phyloP scores from a whole-genome alignment of 73 alveolate species.

The Uronychia setigera region DNA sequence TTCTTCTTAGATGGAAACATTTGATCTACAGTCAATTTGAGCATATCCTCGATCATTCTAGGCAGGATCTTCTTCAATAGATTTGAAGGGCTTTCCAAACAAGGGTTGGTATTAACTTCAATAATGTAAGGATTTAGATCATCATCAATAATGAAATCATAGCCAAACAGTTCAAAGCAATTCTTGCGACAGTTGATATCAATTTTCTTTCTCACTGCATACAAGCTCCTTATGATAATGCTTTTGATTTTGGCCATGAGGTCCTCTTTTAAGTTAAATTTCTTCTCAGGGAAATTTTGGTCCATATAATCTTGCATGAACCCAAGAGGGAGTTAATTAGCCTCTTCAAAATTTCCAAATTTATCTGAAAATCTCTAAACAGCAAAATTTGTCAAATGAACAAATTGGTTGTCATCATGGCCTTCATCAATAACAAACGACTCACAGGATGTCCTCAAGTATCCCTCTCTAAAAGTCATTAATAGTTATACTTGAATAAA shows the following conservation, averaged over 20 bases:
- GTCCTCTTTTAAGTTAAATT: slow-evolving; percentile 54
- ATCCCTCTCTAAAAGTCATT: slow-evolving; percentile 70
- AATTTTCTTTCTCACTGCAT: slow-evolving; percentile 78
- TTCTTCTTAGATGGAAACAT: slow-evolving; percentile 30
- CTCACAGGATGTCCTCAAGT: slow-evolving; percentile 82
- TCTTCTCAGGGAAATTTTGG: slow-evolving; percentile 27
- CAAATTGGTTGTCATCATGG: slow-evolving; percentile 71
- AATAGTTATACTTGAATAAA: slow-evolving; percentile 62
- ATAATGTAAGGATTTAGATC: slow-evolving; percentile 87
- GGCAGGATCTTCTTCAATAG: slow-evolving; percentile 80
- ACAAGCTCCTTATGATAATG: slow-evolving; percentile 58
- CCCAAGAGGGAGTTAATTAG: slow-evolving; percentile 74
- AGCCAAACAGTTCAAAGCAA: slow-evolving; percentile 96
- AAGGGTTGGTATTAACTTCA: slow-evolving; percentile 95
- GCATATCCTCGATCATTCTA: slow-evolving; percentile 92
- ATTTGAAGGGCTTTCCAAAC: slow-evolving; percentile 86
- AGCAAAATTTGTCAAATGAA: slow-evolving; percentile 95
- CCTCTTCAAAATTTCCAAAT: slow-evolving; percentile 93
- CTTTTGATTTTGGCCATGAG: slow-evolving; percentile 65
- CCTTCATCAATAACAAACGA: slow-evolving; percentile 61
- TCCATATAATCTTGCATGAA: slow-evolving; percentile 54
- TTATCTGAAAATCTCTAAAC: slow-evolving; percentile 82
- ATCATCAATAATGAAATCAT: slow-evolving; percentile 91
- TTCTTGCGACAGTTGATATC: slow-evolving; percentile 71
- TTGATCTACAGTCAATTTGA: slow-evolving; percentile 75